Conservation (phyloP, 768 basidiomycete species). For the Xerocomellus intermedius region DNA sequence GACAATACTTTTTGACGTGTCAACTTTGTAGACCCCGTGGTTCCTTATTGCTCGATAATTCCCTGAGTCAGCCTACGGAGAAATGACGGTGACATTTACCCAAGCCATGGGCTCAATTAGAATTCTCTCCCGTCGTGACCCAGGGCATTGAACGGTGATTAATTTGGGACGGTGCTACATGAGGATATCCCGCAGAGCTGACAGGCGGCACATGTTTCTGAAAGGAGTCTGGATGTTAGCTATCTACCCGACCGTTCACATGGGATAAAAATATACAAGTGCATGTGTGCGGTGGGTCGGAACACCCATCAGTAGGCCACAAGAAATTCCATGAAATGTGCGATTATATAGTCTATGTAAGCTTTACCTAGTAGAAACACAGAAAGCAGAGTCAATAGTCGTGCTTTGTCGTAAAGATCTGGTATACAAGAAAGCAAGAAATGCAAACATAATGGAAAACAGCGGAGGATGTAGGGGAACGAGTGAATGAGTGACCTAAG, state of each 20-base stretch:
- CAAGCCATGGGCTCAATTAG: slow-evolving; percentile 22
- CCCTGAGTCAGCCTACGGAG: slow-evolving; percentile 22
- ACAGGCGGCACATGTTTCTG: slow-evolving; percentile 25
- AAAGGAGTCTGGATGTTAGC: slow-evolving; percentile 17
- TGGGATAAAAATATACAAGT: slow-evolving; percentile 33
- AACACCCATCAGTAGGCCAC: slow-evolving; percentile 8
- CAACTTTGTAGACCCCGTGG: slow-evolving; percentile 34
- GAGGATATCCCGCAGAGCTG: slow-evolving; percentile 32
- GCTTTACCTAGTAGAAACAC: slow-evolving; percentile 34
- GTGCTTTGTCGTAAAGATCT: slow-evolving; percentile 34
- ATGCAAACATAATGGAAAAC: slow-evolving; percentile 27
- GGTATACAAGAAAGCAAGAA: slow-evolving; percentile 38
- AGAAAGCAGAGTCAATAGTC: slow-evolving; percentile 36
- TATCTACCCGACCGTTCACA: slow-evolving; percentile 28
- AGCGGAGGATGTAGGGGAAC: slow-evolving; percentile 10
- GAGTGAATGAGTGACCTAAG: slow-evolving; percentile 15
- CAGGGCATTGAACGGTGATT: slow-evolving; percentile 34
- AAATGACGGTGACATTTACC: slow-evolving; percentile 15
- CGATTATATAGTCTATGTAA: slow-evolving; percentile 37
- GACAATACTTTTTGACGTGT: slow-evolving; percentile 16
- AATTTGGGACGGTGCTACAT: slow-evolving; percentile 31
- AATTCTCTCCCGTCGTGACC: slow-evolving; percentile 17
- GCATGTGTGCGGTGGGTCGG: slow-evolving; percentile 18
- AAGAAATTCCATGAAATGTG: slow-evolving; percentile 26
- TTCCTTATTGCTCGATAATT: slow-evolving; percentile 28